A percentile compares a stretch with the other conserved stretches of the same genome.
These are phyloP conservation scores for Salix udensis DNA, from an alignment of 345 rosid species.

Conservation along the genomic window DNA sequence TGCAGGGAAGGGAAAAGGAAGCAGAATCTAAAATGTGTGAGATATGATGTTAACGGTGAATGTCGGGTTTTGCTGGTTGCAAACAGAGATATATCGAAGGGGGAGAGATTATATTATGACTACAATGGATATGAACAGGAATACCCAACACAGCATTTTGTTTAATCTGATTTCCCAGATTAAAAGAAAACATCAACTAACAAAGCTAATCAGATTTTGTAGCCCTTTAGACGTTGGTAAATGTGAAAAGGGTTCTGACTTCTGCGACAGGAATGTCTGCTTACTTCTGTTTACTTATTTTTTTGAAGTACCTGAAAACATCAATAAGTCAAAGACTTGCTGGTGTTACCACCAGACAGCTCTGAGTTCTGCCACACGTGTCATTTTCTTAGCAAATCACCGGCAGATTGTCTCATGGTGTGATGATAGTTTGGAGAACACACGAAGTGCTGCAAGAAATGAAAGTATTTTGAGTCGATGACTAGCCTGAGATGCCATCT, in stretches of 20 bases:
- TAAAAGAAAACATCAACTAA: not conserved
- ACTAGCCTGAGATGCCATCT: not conserved
- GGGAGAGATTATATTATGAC: constrained; percentile 28
- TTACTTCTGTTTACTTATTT: not conserved
- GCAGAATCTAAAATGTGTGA: constrained; percentile 35
- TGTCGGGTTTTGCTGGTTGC: constrained; percentile 30
- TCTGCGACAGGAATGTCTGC: not conserved
- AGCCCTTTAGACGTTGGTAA: not conserved
- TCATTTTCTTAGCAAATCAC: not conserved
- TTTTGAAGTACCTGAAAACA: not conserved
- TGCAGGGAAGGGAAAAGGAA: constrained; percentile 33
- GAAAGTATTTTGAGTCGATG: not conserved
- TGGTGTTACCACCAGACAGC: not conserved
- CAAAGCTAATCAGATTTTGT: not conserved
- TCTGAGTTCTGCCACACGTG: no score
- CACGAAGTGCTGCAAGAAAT: not conserved
- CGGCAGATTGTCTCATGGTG: no score
- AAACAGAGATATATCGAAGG: constrained; percentile 27
- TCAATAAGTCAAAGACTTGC: not conserved
- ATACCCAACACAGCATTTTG: constrained; percentile 32
- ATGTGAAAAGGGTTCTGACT: not conserved
- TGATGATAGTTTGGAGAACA: no score
- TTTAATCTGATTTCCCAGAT: not conserved
- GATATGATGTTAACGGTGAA: constrained; percentile 24
- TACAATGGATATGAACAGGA: constrained; percentile 31